phyloP scores from a whole-genome alignment of 768 basidiomycete genomes.

The Holtermannia corniformis region DNA sequence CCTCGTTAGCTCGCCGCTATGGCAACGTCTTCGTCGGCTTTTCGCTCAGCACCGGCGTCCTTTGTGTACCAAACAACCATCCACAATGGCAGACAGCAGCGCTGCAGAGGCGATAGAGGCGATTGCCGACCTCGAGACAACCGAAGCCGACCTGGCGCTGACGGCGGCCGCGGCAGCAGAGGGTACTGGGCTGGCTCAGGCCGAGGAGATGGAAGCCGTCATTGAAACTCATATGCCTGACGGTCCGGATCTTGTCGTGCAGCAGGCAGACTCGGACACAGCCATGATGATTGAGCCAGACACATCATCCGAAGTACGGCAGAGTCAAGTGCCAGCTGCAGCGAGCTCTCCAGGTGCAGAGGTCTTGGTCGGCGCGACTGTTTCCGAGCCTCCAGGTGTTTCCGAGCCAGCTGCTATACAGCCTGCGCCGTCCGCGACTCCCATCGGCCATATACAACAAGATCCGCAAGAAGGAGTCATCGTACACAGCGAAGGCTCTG shows the following conservation, averaged over 20 bases:
- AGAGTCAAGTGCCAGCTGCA: too few relatives aligned
- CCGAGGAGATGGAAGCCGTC: constrained; percentile 18
- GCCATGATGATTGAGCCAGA: not conserved
- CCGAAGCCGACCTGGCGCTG: not conserved
- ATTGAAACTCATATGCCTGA: constrained; percentile 26
- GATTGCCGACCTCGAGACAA: not conserved
- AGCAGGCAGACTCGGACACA: not conserved
- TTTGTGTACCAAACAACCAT: too few relatives aligned
- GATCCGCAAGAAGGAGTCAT: not conserved
- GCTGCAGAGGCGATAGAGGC: not conserved
- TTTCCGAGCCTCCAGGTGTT: not conserved
- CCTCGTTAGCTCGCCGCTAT: too few relatives aligned
- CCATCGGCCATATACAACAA: not conserved
- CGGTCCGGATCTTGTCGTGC: constrained; percentile 9
- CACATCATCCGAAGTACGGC: too few relatives aligned
- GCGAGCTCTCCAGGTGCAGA: not conserved
- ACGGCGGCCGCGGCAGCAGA: not conserved
- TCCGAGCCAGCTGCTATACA: not conserved
- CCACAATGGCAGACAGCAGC: not conserved
- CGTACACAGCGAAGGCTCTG: not conserved
- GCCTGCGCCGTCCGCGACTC: not conserved
- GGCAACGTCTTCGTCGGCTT: too few relatives aligned
- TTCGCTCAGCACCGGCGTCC: too few relatives aligned
- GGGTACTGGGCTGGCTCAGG: constrained; percentile 14
- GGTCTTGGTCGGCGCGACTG: constrained; percentile 1